Evolutionary conservation across 257 asterid species (phyloP), one percentile per base, ranked within the genome.

Genomic region (Solanum pimpinellifolium): DNA sequence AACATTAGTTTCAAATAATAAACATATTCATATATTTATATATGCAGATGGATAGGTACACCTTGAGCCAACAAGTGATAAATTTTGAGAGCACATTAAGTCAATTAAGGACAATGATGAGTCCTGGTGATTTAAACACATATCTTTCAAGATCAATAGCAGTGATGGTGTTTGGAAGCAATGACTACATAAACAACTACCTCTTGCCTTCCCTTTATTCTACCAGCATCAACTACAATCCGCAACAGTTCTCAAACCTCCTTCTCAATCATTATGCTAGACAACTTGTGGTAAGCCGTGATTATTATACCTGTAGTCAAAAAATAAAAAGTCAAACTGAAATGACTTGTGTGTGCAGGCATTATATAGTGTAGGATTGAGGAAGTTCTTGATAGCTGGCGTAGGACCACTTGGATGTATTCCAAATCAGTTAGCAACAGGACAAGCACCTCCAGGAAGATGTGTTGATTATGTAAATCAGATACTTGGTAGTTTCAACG

Each of bases 101-200:
- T 42, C 90, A 95, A 47, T 86, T 95, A 11, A 85, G 98, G 86
- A 88, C 83, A 3, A 89, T 94, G 97, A 94, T 94, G 93, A 23
- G 89, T 56, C 84, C 85, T 0, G 80, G 59, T 4, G 86, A 91
- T 39, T 72, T 95, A 13, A 94, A n/a, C 35, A 85, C 33, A 1
- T 90, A 93, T 87, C 94, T 96, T 0, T 88, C 98, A 0, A 90
- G 60, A 86, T 87, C 99, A 62, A 91, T 95, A 8, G 97, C 92
- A 13, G 73, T 95, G 7, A 35, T 95, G 59, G 98, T 94, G 0
- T 88, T 96, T 68, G 99, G 99, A 18, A 96, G 98, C 93, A 95
- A 96, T 59, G 99, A 96, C 95, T 96, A 96, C 95, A 93, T 96
- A 91, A 96, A 94, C 93, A 96, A 96, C 94, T 96, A 96, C 78